A percentile compares a stretch with the other conserved stretches of the same genome.
Conservation (phyloP, 129 eudicot genomes). For the Gnaphalium uliginosum region DNA sequence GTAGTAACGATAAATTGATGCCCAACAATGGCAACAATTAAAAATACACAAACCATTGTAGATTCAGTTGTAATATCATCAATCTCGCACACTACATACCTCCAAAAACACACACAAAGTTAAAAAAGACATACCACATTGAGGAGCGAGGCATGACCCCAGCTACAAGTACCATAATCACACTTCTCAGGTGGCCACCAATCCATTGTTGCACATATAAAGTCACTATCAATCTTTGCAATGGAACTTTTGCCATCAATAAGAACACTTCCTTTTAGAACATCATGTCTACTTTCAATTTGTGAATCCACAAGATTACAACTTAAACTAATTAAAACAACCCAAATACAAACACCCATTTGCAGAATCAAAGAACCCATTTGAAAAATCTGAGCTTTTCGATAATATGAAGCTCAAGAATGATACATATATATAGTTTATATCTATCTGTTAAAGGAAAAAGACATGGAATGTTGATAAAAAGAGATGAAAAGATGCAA, state of each 20-base stretch:
- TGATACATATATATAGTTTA: slow-evolving; percentile 14
- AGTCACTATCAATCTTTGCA: slow-evolving; percentile 62
- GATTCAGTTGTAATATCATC: slow-evolving; percentile 19
- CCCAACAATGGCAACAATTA: slow-evolving; percentile 8
- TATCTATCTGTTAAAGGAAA: slow-evolving; percentile 24
- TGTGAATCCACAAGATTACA: slow-evolving; percentile 41
- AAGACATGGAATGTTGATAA: slow-evolving; percentile 21
- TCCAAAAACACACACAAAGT: slow-evolving; percentile 31
- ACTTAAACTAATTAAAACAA: slow-evolving; percentile 42
- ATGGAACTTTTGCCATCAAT: slow-evolving; percentile 57
- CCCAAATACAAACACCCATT: slow-evolving; percentile 46
- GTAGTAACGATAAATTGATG: not conserved
- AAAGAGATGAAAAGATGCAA: slow-evolving; percentile 22
- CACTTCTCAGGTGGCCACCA: slow-evolving; percentile 99
- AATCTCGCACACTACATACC: slow-evolving; percentile 22
- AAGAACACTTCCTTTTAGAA: slow-evolving; percentile 41
- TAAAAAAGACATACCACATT: slow-evolving; percentile 60
- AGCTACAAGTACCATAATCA: slow-evolving; percentile 89
- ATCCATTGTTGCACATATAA: slow-evolving; percentile 86
- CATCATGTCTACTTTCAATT: slow-evolving; percentile 24
- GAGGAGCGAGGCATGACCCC: slow-evolving; percentile 89
- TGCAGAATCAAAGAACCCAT: slow-evolving; percentile 52
- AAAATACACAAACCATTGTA: not conserved
- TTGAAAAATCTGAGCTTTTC: slow-evolving; percentile 6
- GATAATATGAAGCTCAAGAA: slow-evolving; percentile 27